Percentiles rank a stretch among this genome's conserved stretches.
These are phyloP conservation scores for Saccharomyces hybrid DNA, from an alignment of 1,139 yeast species.

Conservation along the genomic window DNA sequence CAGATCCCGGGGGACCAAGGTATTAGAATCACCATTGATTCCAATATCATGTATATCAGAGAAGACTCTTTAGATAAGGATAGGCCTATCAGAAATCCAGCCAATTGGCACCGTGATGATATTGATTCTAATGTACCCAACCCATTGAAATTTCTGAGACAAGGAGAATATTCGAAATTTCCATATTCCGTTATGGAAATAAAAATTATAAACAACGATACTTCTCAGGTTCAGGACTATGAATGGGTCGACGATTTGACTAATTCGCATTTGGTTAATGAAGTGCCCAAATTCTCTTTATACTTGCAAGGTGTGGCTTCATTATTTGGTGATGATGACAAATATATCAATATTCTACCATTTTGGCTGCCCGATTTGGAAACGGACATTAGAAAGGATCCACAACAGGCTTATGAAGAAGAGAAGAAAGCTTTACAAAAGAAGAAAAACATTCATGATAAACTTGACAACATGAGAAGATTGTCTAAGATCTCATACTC, in stretches of 20 bases:
- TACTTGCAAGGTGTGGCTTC: conserved; percentile 87
- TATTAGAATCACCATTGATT: conserved; percentile 81
- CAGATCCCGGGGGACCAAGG: conserved; percentile 97
- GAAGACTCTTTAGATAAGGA: conserved; percentile 82
- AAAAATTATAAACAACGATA: conserved; percentile 47
- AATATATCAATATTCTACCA: conserved; percentile 71
- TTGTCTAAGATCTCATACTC: conserved; percentile 15
- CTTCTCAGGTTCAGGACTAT: conserved; percentile 37
- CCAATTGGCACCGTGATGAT: conserved; percentile 86
- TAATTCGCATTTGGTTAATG: conserved; percentile 75
- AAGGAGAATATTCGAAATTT: conserved; percentile 79
- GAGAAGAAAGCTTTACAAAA: conserved; percentile 39
- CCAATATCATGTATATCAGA: conserved; percentile 77
- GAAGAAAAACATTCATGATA: conserved; percentile 43
- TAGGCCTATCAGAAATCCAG: conserved; percentile 84
- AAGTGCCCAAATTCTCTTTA: conserved; percentile 84
- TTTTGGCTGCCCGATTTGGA: conserved; percentile 93
- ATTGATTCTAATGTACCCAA: conserved; percentile 68
- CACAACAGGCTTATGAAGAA: conserved; percentile 63
- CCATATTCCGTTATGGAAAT: conserved; percentile 94
- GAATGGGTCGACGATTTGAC: conserved; percentile 86
- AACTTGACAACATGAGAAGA: conserved; percentile 36
- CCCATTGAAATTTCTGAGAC: conserved; percentile 66
- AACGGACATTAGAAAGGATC: conserved; percentile 66
- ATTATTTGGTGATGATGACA: conserved; percentile 72